Conservation (phyloP, 768 basidiomycete species). For the Trametes gibbosa region DNA sequence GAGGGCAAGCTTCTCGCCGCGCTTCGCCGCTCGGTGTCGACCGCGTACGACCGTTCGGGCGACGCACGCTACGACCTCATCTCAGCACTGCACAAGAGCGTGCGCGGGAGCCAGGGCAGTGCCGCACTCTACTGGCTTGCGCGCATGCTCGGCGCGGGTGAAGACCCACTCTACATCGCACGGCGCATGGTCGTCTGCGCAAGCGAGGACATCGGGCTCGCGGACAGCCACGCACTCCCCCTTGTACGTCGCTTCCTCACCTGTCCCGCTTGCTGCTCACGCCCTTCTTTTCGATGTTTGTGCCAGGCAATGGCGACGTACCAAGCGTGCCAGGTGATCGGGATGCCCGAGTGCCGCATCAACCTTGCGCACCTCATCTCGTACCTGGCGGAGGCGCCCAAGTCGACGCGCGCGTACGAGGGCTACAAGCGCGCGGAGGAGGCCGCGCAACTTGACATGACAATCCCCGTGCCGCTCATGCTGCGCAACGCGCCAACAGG, state of each 20-base stretch:
- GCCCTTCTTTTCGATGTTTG: no score
- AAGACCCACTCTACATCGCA: constrained; percentile 77
- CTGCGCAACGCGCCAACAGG: constrained; percentile 77
- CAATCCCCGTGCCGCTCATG: constrained; percentile 63
- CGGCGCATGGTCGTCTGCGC: constrained; percentile 76
- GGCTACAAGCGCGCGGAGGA: constrained; percentile 71
- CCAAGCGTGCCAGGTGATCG: constrained; percentile 64
- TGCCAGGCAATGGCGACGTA: constrained; percentile 57
- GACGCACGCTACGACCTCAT: constrained; percentile 82
- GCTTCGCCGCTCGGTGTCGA: constrained; percentile 60
- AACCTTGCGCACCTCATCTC: constrained; percentile 75
- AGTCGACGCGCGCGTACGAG: constrained; percentile 76
- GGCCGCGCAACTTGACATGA: constrained; percentile 50
- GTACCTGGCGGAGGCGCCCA: constrained; percentile 80
- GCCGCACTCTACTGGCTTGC: constrained; percentile 90
- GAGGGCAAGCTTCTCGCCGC: constrained; percentile 53
- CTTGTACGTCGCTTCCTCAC: constrained; percentile 47
- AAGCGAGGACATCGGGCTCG: constrained; percentile 83
- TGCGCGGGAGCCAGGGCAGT: constrained; percentile 71
- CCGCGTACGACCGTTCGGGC: constrained; percentile 72
- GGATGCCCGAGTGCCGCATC: constrained; percentile 83
- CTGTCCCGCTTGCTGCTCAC: no score
- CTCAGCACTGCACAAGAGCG: constrained; percentile 79
- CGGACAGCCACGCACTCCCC: constrained; percentile 74
- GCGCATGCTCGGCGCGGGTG: constrained; percentile 76